Conservation (phyloP, 2,329 filamentous ascomycete genomes). For the Pseudogymnoascus sp. region DNA sequence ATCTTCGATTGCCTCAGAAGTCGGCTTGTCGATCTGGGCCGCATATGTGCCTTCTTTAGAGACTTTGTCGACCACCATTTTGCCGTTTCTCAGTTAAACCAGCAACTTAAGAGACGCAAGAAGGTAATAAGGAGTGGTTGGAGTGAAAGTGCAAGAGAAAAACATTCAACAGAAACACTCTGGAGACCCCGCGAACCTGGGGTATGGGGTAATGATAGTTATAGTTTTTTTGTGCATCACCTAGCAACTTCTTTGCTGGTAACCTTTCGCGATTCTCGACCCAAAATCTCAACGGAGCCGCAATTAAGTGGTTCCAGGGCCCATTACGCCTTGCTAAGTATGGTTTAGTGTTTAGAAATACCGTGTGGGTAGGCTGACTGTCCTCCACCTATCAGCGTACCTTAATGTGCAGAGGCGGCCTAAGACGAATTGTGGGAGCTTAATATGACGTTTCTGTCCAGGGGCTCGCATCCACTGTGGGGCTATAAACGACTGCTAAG, state of each 20-base stretch:
- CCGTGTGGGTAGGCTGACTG: neutral
- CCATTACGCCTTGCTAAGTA: neutral
- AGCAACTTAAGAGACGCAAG: conserved; percentile 1
- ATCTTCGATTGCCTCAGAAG: neutral
- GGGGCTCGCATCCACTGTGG: neutral
- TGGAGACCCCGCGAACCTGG: conserved; percentile 7
- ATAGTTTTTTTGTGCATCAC: conserved; percentile 6
- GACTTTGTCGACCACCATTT: neutral
- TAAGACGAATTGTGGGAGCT: neutral
- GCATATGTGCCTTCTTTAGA: neutral
- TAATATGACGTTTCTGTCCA: conserved; percentile 3
- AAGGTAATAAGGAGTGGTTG: neutral
- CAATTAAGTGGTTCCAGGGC: neutral
- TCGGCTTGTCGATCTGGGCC: neutral
- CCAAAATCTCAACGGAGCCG: neutral
- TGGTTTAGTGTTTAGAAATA: neutral
- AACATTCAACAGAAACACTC: neutral
- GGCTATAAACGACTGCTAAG: neutral
- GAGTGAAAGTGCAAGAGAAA: neutral
- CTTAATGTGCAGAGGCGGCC: neutral
- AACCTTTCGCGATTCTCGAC: neutral
- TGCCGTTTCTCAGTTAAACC: neutral
- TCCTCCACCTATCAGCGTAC: neutral
- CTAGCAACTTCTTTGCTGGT: neutral
- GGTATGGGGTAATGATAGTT: conserved; percentile 10